phyloP scores from a whole-genome alignment of 805 yeast species.

The Yarrowia yakushimensis region DNA sequence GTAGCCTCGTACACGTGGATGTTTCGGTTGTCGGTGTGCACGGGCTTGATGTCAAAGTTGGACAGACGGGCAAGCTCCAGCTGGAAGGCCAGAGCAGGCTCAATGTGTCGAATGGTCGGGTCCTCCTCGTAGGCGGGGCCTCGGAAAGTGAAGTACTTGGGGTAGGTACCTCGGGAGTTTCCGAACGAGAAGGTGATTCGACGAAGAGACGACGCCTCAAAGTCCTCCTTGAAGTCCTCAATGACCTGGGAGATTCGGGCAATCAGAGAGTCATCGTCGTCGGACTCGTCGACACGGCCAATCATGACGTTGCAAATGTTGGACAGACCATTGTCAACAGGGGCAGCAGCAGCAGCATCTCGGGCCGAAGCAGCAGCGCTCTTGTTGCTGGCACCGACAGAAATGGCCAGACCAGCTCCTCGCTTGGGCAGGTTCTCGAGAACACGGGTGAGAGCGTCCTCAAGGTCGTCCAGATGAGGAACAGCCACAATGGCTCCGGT shows the following conservation, averaged over 20 bases:
- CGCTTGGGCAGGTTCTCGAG: conserved; percentile 60
- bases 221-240: conserved; percentile 64
- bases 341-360: conserved; percentile 27
- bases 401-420: conserved; percentile 41
- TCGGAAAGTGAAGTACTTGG: conserved; percentile 92
- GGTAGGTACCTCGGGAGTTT: conserved; percentile 78
- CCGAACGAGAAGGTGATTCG: conserved; percentile 92
- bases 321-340: conserved; percentile 44
- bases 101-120: conserved; percentile 92
- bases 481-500: conserved; percentile 81
- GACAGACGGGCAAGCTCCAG: conserved; percentile 90
- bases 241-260: conserved; percentile 60
- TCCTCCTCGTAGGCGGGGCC: conserved; percentile 85
- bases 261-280: conserved; percentile 64
- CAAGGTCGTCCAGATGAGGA: conserved; percentile 82
- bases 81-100: conserved; percentile 97
- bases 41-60: conserved; percentile 91
- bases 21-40: conserved; percentile 93
- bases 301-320: conserved; percentile 84
- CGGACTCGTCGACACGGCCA: conserved; percentile 68
- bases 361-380: conserved; percentile 29
- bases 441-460: conserved; percentile 73
- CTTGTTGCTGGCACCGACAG: conserved; percentile 32
- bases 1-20: conserved; percentile 96
- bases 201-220: conserved; percentile 71